Evolutionary conservation across 192 early-diverging fungal species (phyloP).

Genomic region (Coemansia furcata): DNA sequence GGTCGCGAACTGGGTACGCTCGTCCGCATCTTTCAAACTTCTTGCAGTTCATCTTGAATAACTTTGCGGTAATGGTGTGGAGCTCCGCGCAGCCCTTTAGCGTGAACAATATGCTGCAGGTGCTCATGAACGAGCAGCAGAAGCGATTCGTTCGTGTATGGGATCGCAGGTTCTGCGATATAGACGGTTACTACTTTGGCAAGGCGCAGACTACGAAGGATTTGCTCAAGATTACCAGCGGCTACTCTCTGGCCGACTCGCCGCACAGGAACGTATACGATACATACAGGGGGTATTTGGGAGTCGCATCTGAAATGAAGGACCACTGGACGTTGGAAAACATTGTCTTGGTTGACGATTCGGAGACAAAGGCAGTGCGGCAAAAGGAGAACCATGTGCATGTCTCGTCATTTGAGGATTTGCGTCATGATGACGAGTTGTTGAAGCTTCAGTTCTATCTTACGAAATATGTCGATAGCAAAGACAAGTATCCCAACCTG

Average conservation of each 20-base stretch:
- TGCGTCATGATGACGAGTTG: constrained; percentile 22
- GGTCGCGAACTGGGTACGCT: constrained; percentile 7
- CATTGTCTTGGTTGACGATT: constrained; percentile 43
- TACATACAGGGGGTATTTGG: constrained; percentile 19
- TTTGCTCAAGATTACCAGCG: constrained; percentile 56
- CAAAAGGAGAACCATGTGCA: constrained; percentile 46
- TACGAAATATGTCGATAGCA: constrained; percentile 12
- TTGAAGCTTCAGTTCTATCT: constrained; percentile 23
- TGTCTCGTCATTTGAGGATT: constrained; percentile 23
- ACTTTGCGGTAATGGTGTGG: constrained; percentile 75
- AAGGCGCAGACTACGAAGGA: constrained; percentile 61
- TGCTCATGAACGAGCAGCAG: constrained; percentile 34
- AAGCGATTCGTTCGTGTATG: constrained; percentile 56
- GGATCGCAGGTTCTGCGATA: constrained; percentile 56
- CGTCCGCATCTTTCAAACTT: constrained; percentile 59
- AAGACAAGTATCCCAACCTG: constrained; percentile 12
- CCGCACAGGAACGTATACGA: constrained; percentile 15
- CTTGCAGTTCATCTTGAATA: constrained; percentile 54
- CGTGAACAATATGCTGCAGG: constrained; percentile 57
- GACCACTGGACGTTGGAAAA: constrained; percentile 42
- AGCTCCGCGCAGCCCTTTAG: constrained; percentile 61
- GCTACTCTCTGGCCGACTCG: constrained; percentile 38
- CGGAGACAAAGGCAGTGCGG: constrained; percentile 33
- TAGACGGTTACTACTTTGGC: constrained; percentile 40
- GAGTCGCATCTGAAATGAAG: constrained; percentile 9